Base-by-base conservation (phyloP, 2,329 filamentous ascomycete genomes). In the Epichloe aotearoae region DNA sequence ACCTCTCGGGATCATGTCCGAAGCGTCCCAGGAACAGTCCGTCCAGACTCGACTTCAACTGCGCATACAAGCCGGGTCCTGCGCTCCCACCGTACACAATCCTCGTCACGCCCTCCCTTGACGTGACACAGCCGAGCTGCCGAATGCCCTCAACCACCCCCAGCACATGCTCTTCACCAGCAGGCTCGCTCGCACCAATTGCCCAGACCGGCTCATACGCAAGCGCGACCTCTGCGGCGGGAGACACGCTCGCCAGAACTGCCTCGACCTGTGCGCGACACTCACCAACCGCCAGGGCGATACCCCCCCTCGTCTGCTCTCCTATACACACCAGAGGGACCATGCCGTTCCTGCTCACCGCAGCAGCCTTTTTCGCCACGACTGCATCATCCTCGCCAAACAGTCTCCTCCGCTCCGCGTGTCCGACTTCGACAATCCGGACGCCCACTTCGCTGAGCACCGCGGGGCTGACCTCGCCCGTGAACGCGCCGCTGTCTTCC, bases 181-280 rank as follows among this genome's bases (percentile, higher is more conserved):
- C 88, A 2, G 88, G 87, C 59, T 83, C 72, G 1, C 76, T 71
- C 10, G 86, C 82, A 0, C 88, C 88, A 65, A 93, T 94, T 1
- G 88, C 88, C 88, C 88, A 94, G 1, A 93, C 86, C 7, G 88
- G 88, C 70, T 94, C 88, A 62, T 94, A 94, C 1, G 88, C 88
- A 52, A 94, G 74, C 6, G 91, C 77, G 5, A 93, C 75, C 46
- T 88, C 83, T 0, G 80, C 77, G 15, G 79, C 72, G 11, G 71
- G 70, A 1, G 81, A 75, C 7, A 91, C 69, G 0, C 73, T 76
- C 1, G 69, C 69, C 48, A 93, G 63, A 2, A 87, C 80, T 1
- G 79, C 71, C 39, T 73, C 72, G 51, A 94, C 73, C 65, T 91
- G 86, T 4, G 69, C 67, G 37, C 69, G 71, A 59, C 86, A 86